phyloP scores from a whole-genome alignment of 108 stramenopile genomes.

The Nitzschia sp. region DNA sequence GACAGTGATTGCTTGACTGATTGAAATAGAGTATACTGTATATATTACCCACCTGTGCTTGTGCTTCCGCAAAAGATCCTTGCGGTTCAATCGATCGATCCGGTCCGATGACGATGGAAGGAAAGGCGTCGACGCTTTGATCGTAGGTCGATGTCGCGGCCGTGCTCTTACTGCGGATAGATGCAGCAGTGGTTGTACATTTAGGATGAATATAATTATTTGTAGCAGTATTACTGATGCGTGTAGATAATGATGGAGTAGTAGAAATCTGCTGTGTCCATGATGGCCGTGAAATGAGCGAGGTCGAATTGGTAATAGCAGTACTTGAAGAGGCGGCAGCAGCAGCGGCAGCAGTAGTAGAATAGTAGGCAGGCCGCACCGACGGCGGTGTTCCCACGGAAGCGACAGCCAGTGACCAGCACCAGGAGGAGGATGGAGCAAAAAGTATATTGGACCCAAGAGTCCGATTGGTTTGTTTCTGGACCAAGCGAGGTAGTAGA shows the following conservation, averaged over 20 bases:
- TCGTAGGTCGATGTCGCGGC: constrained; percentile 41
- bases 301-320: too few relatives aligned
- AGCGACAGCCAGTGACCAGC: neutral
- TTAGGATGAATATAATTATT: too few relatives aligned
- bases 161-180: too few relatives aligned
- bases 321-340: neutral
- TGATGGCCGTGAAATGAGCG: too few relatives aligned
- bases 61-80: constrained; percentile 88
- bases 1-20: neutral
- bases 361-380: neutral
- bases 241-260: too few relatives aligned
- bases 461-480: neutral
- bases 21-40: neutral
- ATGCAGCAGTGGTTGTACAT: too few relatives aligned
- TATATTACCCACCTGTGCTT: constrained; percentile 58
- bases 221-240: too few relatives aligned
- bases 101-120: constrained; percentile 72
- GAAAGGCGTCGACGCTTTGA: constrained; percentile 55
- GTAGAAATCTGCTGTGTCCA: too few relatives aligned
- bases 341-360: neutral
- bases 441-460: neutral
- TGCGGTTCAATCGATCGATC: constrained; percentile 49
- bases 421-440: too few relatives aligned
- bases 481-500: neutral
- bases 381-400: neutral